Evolutionary conservation across 306 rosid genomes (phyloP).

Genomic region (Cucumis hystrix): DNA sequence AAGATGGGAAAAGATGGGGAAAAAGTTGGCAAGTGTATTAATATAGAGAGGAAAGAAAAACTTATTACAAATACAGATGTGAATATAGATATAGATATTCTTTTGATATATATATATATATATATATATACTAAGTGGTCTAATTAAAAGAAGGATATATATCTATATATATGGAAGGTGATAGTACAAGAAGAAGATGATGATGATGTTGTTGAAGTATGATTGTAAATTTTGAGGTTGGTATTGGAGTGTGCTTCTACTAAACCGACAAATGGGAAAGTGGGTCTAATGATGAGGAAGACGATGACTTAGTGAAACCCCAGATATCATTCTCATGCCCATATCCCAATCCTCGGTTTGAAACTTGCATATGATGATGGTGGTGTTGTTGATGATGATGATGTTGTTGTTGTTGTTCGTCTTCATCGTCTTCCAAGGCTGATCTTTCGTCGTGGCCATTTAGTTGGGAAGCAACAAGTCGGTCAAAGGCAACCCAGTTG

Average conservation of each 20-base stretch:
- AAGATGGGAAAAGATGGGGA: too few species aligned
- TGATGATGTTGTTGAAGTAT: neutral
- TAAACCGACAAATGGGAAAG: slow-evolving; percentile 48
- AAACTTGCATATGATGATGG: slow-evolving; percentile 16
- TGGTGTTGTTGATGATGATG: slow-evolving; percentile 1
- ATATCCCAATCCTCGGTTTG: slow-evolving; percentile 15
- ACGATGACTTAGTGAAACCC: slow-evolving; percentile 26
- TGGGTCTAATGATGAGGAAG: slow-evolving; percentile 35
- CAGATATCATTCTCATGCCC: slow-evolving; percentile 25
- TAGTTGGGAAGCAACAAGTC: slow-evolving; percentile 44
- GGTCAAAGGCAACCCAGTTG: slow-evolving; percentile 39
- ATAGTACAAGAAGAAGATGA: neutral
- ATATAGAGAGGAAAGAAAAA: neutral
- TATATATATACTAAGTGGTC: neutral
- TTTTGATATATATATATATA: neutral
- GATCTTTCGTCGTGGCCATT: slow-evolving; percentile 27
- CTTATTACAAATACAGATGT: neutral
- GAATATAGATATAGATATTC: neutral
- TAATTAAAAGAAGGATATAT: neutral
- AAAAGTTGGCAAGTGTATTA: neutral
- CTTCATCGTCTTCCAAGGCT: neutral
- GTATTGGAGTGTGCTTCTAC: slow-evolving; percentile 9
- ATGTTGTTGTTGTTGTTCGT: neutral
- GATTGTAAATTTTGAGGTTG: neutral
- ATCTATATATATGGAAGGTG: neutral